phyloP scores from a whole-genome alignment of 2,329 filamentous ascomycete genomes.

The Microcera coccophila region DNA sequence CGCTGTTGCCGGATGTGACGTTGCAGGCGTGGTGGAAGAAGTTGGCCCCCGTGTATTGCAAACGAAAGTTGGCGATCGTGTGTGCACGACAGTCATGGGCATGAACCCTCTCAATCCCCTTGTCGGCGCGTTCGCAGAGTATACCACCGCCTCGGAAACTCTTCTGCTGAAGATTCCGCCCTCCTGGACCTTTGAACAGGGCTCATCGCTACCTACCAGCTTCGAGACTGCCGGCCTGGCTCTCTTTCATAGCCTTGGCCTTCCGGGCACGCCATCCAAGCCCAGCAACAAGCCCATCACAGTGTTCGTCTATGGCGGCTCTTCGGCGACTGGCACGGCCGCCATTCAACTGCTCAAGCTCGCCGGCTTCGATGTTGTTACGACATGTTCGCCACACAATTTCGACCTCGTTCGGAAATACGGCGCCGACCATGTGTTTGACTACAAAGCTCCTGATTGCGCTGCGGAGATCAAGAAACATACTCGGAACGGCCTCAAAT shows the following conservation, averaged over 20 bases:
- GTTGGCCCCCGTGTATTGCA: constrained; percentile 41
- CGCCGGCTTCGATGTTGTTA: constrained; percentile 6
- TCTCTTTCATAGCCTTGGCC: constrained; percentile 42
- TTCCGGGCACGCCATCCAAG: constrained; percentile 44
- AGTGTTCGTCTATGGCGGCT: constrained; percentile 8
- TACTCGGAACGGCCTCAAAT: constrained; percentile 5
- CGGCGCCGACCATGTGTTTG: constrained; percentile 5
- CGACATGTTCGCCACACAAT: constrained; percentile 5
- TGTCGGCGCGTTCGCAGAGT: constrained; percentile 41
- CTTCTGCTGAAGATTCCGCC: constrained; percentile 43
- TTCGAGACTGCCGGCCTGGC: constrained; percentile 44
- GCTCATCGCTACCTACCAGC: constrained; percentile 42
- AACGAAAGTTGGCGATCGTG: constrained; percentile 43
- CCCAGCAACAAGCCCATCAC: constrained; percentile 33
- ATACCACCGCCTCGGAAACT: constrained; percentile 37
- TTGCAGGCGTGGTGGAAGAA: constrained; percentile 44
- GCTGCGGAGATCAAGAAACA: constrained; percentile 7
- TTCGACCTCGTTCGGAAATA: constrained; percentile 2
- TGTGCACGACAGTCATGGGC: constrained; percentile 25
- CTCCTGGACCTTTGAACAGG: constrained; percentile 39
- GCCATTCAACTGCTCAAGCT: constrained; percentile 10
- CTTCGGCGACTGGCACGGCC: constrained; percentile 7
- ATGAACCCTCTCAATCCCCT: constrained; percentile 4
- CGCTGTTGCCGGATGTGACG: constrained; percentile 40
- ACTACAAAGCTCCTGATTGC: constrained; percentile 7